phyloP scores from a whole-genome alignment of 257 asterid genomes.

The Plantago major region DNA sequence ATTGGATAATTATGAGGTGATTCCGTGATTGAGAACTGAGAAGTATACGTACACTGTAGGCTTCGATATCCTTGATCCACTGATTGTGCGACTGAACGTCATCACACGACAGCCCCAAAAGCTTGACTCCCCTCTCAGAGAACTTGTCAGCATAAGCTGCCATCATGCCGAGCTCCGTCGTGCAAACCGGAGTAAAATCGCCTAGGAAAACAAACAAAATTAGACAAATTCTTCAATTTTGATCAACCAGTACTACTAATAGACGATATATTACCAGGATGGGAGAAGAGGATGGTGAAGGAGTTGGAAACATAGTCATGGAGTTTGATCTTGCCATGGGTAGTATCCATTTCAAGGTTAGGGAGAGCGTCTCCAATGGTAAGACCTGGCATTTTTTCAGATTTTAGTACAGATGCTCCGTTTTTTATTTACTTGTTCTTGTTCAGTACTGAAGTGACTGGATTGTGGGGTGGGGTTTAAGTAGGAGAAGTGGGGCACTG shows the following conservation, averaged over 20 bases:
- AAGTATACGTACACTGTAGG: constrained; percentile 30
- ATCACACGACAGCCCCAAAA: constrained; percentile 71
- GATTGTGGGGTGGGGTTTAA: background rate
- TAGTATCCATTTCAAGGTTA: constrained; percentile 66
- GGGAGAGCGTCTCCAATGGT: constrained; percentile 84
- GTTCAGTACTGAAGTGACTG: background rate
- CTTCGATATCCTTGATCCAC: constrained; percentile 88
- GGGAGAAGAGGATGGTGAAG: constrained; percentile 77
- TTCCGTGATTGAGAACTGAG: too few species aligned
- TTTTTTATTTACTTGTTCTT: background rate
- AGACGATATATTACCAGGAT: constrained; percentile 40
- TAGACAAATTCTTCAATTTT: background rate
- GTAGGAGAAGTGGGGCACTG: background rate
- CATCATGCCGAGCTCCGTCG: constrained; percentile 85
- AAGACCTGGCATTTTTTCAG: constrained; percentile 62
- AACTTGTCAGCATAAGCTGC: constrained; percentile 73
- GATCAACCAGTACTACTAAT: background rate
- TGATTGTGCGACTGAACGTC: constrained; percentile 59
- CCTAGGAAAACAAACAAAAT: constrained; percentile 20
- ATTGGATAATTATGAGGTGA: too few species aligned
- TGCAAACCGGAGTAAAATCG: constrained; percentile 92
- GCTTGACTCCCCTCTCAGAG: constrained; percentile 61
- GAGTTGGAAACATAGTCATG: constrained; percentile 53
- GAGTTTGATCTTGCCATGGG: constrained; percentile 68
- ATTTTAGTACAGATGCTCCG: background rate